Evolutionary conservation across 2,329 filamentous ascomycete species (phyloP).

Genomic region (Coniochaeta prunicola): DNA sequence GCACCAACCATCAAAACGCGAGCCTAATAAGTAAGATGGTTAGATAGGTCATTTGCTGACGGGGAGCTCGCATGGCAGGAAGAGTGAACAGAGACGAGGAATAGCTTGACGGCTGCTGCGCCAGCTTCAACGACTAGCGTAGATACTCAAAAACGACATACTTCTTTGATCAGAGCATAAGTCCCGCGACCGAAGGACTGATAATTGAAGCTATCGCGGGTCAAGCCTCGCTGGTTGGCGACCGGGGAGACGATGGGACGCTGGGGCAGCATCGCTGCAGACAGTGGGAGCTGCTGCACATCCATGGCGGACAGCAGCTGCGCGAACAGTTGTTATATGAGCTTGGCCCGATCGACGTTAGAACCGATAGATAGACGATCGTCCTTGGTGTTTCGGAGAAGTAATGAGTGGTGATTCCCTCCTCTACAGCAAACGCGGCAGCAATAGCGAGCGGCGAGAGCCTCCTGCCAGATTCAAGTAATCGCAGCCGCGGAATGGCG

Average conservation of each 20-base stretch:
- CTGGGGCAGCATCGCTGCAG: conserved; percentile 1
- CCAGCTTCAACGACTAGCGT: background rate
- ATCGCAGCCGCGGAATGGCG: background rate
- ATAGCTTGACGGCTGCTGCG: background rate
- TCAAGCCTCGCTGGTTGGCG: conserved; percentile 14
- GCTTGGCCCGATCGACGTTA: no score
- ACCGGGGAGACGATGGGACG: conserved; percentile 9
- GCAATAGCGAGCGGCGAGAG: background rate
- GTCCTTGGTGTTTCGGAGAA: background rate
- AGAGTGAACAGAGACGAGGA: background rate
- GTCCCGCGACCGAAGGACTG: conserved; percentile 61
- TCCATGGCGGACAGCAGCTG: background rate
- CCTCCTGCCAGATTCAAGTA: background rate
- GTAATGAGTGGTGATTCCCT: background rate
- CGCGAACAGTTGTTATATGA: background rate
- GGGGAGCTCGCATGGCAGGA: background rate
- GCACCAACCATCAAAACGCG: conserved; percentile 91
- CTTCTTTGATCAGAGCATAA: conserved; percentile 62
- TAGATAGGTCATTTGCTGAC: background rate
- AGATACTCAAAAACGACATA: conserved; percentile 28
- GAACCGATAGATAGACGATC: no score
- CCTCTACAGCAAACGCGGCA: background rate
- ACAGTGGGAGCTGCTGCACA: conserved; percentile 4
- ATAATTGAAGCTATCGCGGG: conserved; percentile 48
- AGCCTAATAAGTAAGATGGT: conserved; percentile 43